phyloP scores from a whole-genome alignment of 371 early-diverging fungal genomes.

The Rhizopus microsporus region DNA sequence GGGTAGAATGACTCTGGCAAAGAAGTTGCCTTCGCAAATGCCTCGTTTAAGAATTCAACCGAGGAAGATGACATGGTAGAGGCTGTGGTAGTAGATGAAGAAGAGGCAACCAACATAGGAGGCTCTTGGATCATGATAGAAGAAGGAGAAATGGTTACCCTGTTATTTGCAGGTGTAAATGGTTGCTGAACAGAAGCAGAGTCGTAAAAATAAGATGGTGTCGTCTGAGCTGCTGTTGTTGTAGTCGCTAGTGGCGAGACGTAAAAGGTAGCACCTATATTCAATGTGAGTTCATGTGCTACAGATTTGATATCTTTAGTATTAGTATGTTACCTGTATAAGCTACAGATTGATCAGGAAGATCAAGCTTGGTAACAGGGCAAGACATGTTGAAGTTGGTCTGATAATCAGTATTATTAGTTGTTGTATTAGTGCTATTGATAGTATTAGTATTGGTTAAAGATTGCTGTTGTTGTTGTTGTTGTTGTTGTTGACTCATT shows the following conservation, averaged over 20 bases:
- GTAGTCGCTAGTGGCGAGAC: conserved; percentile 26
- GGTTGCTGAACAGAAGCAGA: conserved; percentile 9
- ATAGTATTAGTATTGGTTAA: not conserved
- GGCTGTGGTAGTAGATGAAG: conserved; percentile 37
- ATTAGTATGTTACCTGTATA: conserved; percentile 24
- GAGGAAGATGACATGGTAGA: conserved; percentile 41
- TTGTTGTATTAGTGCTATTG: conserved; percentile 6
- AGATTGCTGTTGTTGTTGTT: not conserved
- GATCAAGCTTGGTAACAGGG: conserved; percentile 21
- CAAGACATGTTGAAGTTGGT: conserved; percentile 21
- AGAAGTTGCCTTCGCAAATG: conserved; percentile 39
- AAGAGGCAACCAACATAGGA: conserved; percentile 45
- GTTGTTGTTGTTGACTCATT: conserved; percentile 23
- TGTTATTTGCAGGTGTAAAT: not conserved
- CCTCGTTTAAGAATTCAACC: conserved; percentile 35
- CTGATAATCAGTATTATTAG: conserved; percentile 16
- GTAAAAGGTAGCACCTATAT: conserved; percentile 31
- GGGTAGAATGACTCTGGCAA: conserved; percentile 43
- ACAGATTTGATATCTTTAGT: no score
- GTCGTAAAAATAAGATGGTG: conserved; percentile 28
- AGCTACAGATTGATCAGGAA: conserved; percentile 27
- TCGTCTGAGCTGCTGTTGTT: conserved; percentile 15
- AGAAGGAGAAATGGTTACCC: conserved; percentile 24
- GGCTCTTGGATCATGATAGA: conserved; percentile 45
- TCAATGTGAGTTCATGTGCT: not conserved